A percentile compares a stretch with the other conserved stretches of the same genome.
Evolutionary conservation across 495 filamentous ascomycete genomes (phyloP).

Genomic region (Diplogelasinospora grovesii): DNA sequence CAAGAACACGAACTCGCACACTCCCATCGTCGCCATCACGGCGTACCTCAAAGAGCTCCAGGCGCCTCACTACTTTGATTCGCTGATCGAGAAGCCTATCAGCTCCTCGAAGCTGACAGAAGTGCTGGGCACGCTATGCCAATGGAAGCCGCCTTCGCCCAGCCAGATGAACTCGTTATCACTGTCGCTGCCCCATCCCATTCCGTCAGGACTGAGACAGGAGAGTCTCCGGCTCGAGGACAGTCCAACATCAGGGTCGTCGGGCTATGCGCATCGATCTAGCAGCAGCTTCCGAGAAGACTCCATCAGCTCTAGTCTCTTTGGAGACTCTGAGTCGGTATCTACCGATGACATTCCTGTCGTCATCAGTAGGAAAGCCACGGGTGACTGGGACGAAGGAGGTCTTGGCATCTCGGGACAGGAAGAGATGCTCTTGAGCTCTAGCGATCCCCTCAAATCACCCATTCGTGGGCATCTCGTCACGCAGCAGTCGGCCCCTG

Average conservation of each 20-base stretch:
- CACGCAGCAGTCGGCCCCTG: slow-evolving; percentile 62
- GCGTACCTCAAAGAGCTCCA: slow-evolving; percentile 94
- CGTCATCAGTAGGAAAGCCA: slow-evolving; percentile 59
- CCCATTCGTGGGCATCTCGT: slow-evolving; percentile 44
- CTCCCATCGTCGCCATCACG: slow-evolving; percentile 94
- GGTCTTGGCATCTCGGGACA: slow-evolving; percentile 63
- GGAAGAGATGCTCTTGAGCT: slow-evolving; percentile 32
- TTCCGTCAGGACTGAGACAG: slow-evolving; percentile 58
- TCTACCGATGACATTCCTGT: slow-evolving; percentile 74
- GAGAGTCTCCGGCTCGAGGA: slow-evolving; percentile 60
- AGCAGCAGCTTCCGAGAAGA: slow-evolving; percentile 75
- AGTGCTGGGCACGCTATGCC: slow-evolving; percentile 74
- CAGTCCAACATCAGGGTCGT: slow-evolving; percentile 78
- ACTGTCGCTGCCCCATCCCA: slow-evolving; percentile 40
- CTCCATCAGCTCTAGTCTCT: slow-evolving; percentile 78
- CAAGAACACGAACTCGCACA: slow-evolving; percentile 87
- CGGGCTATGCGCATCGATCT: slow-evolving; percentile 59
- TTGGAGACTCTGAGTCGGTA: slow-evolving; percentile 75
- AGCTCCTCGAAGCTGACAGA: slow-evolving; percentile 83
- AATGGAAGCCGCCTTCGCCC: slow-evolving; percentile 77
- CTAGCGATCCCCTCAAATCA: slow-evolving; percentile 27
- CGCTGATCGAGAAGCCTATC: slow-evolving; percentile 90
- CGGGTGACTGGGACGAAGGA: slow-evolving; percentile 65
- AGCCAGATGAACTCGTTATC: slow-evolving; percentile 36
- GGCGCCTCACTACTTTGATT: slow-evolving; percentile 89